These are phyloP conservation scores for Dichotomocladium elegans DNA, from an alignment of 371 early-diverging fungal genomes.

Conservation along the genomic window DNA sequence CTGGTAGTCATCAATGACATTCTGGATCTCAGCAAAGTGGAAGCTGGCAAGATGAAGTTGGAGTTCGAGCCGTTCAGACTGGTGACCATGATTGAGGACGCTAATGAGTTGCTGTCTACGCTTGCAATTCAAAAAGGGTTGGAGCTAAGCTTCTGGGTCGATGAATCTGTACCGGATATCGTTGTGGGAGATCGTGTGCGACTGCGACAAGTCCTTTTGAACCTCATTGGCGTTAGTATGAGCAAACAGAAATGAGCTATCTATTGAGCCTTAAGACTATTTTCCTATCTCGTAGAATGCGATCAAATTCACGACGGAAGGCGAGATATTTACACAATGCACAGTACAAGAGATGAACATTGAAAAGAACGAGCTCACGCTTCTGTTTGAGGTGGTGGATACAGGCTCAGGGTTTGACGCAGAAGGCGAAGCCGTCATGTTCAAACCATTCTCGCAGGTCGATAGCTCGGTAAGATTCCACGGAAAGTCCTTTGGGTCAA, in stretches of 20 bases:
- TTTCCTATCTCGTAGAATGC: slow-evolving; percentile 51
- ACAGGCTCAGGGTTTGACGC: slow-evolving; percentile 65
- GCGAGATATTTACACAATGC: slow-evolving; percentile 62
- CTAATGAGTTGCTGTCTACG: slow-evolving; percentile 57
- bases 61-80: slow-evolving; percentile 62
- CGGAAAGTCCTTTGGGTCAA: not conserved
- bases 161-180: slow-evolving; percentile 55
- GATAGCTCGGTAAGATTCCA: slow-evolving; percentile 51
- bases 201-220: slow-evolving; percentile 54
- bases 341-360: slow-evolving; percentile 29
- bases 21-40: slow-evolving; percentile 65
- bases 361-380: slow-evolving; percentile 27
- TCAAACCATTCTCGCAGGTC: slow-evolving; percentile 67
- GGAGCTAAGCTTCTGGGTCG: slow-evolving; percentile 58
- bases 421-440: slow-evolving; percentile 59
- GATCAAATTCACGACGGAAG: slow-evolving; percentile 61
- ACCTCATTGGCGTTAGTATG: slow-evolving; percentile 47
- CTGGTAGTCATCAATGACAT: slow-evolving; percentile 70
- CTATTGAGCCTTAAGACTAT: not conserved
- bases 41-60: slow-evolving; percentile 70
- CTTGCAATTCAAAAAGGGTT: slow-evolving; percentile 59
- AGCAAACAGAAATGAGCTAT: not conserved
- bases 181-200: slow-evolving; percentile 59
- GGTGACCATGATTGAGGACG: slow-evolving; percentile 58
- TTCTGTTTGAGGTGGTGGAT: slow-evolving; percentile 62